phyloP scores from a whole-genome alignment of 2,329 filamentous ascomycete species.

The Alternaria dauci region DNA sequence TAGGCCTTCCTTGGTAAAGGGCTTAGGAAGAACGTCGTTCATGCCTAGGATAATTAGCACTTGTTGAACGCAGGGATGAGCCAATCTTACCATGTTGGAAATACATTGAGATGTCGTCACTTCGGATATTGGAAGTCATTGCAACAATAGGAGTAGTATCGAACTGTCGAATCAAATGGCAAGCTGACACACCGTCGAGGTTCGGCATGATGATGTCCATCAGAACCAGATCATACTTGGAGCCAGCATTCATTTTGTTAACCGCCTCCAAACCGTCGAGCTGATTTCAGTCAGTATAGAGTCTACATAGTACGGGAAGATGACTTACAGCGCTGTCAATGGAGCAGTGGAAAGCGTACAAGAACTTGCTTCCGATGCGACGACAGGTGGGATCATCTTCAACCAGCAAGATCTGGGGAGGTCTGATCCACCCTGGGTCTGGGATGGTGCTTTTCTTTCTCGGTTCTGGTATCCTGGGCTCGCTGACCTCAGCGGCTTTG shows the following conservation, averaged over 20 bases:
- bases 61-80: background rate
- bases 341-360: slow-evolving; percentile 70
- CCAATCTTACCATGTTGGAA: slow-evolving; percentile 84
- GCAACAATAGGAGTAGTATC: slow-evolving; percentile 89
- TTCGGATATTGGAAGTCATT: slow-evolving; percentile 98
- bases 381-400: slow-evolving; percentile 78
- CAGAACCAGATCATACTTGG: slow-evolving; percentile 68
- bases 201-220: slow-evolving; percentile 90
- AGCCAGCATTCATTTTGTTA: slow-evolving; percentile 76
- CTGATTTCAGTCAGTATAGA: slow-evolving; percentile 56
- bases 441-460: slow-evolving; percentile 69
- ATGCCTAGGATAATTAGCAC: slow-evolving; percentile 71
- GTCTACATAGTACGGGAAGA: background rate
- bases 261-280: slow-evolving; percentile 91
- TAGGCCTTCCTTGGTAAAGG: slow-evolving; percentile 87
- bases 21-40: slow-evolving; percentile 97
- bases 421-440: slow-evolving; percentile 70
- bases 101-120: slow-evolving; percentile 96
- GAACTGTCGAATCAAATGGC: slow-evolving; percentile 89
- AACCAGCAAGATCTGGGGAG: slow-evolving; percentile 85
- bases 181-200: slow-evolving; percentile 92
- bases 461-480: slow-evolving; percentile 59
- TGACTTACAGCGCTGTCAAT: slow-evolving; percentile 69
- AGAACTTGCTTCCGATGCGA: slow-evolving; percentile 71
- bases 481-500: slow-evolving; percentile 63